A percentile compares a stretch with the other conserved stretches of the same genome.
phyloP scores from a whole-genome alignment of 495 filamentous ascomycete genomes.

The Annulohypoxylon maeteangense region DNA sequence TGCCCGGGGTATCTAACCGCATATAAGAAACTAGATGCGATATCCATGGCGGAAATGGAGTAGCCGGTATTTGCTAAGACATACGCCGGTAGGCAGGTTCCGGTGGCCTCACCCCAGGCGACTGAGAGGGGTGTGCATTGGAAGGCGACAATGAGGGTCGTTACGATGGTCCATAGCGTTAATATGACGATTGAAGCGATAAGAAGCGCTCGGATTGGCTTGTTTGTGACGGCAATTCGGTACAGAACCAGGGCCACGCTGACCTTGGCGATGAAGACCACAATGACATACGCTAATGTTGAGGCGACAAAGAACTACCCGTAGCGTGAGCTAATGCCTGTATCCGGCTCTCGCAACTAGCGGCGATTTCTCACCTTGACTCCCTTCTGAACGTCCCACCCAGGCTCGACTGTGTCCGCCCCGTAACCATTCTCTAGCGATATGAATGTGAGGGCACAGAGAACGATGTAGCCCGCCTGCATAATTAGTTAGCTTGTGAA shows the following conservation, averaged over 20 bases:
- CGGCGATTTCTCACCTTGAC: neutral
- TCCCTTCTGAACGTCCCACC: neutral
- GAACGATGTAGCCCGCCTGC: constrained; percentile 1
- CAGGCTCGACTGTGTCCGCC: neutral
- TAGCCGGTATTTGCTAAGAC: constrained; percentile 5
- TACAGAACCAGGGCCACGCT: constrained; percentile 12
- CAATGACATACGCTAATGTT: constrained; percentile 9
- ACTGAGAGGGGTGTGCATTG: constrained; percentile 4
- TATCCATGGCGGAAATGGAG: constrained; percentile 10
- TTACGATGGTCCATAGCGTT: constrained; percentile 1
- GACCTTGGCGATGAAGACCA: constrained; percentile 6
- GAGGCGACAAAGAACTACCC: constrained; percentile 12
- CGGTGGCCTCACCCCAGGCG: constrained; percentile 9
- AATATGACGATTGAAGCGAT: neutral
- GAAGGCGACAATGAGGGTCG: neutral
- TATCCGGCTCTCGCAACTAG: neutral
- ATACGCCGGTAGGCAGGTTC: constrained; percentile 10
- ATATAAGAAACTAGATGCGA: constrained; percentile 16
- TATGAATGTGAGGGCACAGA: constrained; percentile 6
- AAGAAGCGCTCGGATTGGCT: neutral
- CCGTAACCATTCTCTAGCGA: constrained; percentile 3
- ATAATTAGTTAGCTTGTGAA: neutral
- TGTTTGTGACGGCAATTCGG: constrained; percentile 7
- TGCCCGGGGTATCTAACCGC: constrained; percentile 5
- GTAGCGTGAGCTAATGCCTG: neutral